Conservation (phyloP, 306 rosid species). For the Castanopsis chinensis region DNA sequence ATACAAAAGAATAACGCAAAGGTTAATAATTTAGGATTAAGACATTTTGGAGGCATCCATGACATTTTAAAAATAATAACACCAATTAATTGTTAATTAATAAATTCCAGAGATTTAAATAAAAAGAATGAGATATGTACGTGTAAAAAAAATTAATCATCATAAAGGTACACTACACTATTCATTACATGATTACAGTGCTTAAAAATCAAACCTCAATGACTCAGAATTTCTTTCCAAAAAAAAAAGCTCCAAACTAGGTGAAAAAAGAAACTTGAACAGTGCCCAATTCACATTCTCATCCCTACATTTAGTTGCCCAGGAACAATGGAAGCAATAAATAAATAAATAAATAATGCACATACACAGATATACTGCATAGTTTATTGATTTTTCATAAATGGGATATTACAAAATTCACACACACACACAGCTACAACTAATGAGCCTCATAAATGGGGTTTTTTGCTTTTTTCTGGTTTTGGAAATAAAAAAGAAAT, state of each 20-base stretch:
- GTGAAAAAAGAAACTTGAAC: neutral
- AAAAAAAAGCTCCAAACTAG: neutral
- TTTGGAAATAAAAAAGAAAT: too few relatives aligned
- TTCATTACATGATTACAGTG: too few relatives aligned
- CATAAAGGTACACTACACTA: too few relatives aligned
- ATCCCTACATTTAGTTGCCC: neutral
- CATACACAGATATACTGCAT: neutral
- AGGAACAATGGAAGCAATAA: neutral
- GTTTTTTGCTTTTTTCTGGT: neutral
- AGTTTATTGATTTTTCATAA: neutral
- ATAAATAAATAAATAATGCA: neutral
- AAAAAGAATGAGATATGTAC: too few relatives aligned
- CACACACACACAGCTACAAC: neutral
- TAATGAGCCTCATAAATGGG: neutral
- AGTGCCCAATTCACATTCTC: neutral
- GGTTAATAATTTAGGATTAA: neutral
- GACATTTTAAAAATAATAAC: neutral
- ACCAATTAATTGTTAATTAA: neutral
- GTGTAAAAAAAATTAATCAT: too few relatives aligned
- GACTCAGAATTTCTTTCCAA: too few relatives aligned
- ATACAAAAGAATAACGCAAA: conserved; percentile 8
- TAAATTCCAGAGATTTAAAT: neutral
- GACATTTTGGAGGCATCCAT: neutral
- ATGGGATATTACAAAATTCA: neutral
- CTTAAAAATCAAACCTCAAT: too few relatives aligned